These are phyloP conservation scores for Setaria viridis DNA, from an alignment of 202 grass and related monocot genomes.

Conservation along the genomic window DNA sequence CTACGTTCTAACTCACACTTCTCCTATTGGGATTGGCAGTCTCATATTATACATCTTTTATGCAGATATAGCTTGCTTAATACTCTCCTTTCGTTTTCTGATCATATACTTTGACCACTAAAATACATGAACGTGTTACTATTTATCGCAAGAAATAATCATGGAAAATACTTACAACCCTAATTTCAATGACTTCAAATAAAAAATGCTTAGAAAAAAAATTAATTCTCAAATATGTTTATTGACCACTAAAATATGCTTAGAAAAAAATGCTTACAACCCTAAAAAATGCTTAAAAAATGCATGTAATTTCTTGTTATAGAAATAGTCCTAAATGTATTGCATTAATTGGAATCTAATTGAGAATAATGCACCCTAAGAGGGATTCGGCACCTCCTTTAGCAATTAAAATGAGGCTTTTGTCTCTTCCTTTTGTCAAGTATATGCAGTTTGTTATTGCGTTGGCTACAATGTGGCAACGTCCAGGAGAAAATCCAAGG, in stretches of 20 bases:
- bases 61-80: background rate
- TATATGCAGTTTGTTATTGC: constrained; percentile 2
- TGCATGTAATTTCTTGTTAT: background rate
- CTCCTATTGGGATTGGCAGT: background rate
- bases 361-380: background rate
- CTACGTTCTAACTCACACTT: background rate
- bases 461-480: background rate
- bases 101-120: too few relatives aligned
- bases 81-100: background rate
- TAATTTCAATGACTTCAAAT: too few relatives aligned
- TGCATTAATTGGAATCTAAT: background rate
- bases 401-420: constrained; percentile 7
- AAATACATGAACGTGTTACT: too few relatives aligned
- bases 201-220: background rate
- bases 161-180: background rate
- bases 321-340: background rate
- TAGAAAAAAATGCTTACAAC: too few relatives aligned
- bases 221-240: too few relatives aligned
- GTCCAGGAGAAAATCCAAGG: constrained; percentile 23
- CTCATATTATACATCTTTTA: background rate
- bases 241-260: too few relatives aligned
- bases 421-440: constrained; percentile 52
- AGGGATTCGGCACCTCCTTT: background rate
- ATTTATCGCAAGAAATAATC: background rate
- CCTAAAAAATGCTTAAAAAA: too few relatives aligned